Evolutionary conservation across 306 rosid genomes (phyloP), one percentile per base, ranked within the genome.

Genomic region (Prunus davidiana): DNA sequence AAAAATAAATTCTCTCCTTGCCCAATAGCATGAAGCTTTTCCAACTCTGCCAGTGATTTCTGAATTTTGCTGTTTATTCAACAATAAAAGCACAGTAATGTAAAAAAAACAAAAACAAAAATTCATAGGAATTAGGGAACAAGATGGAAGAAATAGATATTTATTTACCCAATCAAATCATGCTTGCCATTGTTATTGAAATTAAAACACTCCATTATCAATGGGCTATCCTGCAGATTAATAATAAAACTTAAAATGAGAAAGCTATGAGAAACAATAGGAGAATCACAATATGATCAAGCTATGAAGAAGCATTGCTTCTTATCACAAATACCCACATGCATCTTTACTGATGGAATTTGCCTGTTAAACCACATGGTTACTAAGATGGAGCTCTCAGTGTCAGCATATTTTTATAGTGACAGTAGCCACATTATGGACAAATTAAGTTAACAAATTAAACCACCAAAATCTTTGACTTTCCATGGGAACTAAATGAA

Each of bases 141-240:
- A 74, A 68, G 72, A 43, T 8, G 77, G 61, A 67, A 72, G 71
- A 75, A 70, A 64, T 52, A 80, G 24, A 76, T 72, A n/a, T 65
- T n/a, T 55, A 60, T 64, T 87, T 92, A 93, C 99, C 99, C 99
- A 76, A 96, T 82, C 87, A 91, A 86, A 86, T 96, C 99, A 83
- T 96, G 99, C 67, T 89, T 96, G 27, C 99, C 99, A 78, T 85
- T 92, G 91, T 82, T 86, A 80, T 96, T 92, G 80, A 88, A 96
- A 86, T 91, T 91, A 81, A 83, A 96, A 85, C 99, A 92, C 88
- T 96, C 98, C 70, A 93, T 84, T 81, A 91, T 75, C 75, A 96
- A 84, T 22, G 97, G 93, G 79, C 46, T 85, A 69, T 96, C 99
- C 99, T 96, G 98, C 76, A 79, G 51, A 71, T 74, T 75, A 81